phyloP scores from a whole-genome alignment of 371 early-diverging fungal genomes.

The Lichtheimia hyalospora region DNA sequence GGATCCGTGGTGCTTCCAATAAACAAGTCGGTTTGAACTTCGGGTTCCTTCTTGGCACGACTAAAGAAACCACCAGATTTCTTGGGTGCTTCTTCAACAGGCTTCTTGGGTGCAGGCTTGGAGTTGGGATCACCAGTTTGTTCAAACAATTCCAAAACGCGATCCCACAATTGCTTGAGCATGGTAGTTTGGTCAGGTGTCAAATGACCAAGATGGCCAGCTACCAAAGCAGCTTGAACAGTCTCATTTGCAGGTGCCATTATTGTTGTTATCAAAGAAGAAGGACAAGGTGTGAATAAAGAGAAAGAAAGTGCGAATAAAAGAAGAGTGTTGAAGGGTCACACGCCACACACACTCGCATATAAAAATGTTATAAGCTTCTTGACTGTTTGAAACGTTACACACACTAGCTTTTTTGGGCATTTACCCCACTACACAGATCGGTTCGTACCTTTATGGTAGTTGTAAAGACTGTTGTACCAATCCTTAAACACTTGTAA shows the following conservation, averaged over 20 bases:
- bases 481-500: no score
- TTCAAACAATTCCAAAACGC: slow-evolving; percentile 48
- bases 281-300: no score
- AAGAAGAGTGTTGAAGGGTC: no score
- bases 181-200: slow-evolving; percentile 47
- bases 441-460: no score
- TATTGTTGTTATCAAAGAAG: no score
- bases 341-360: no score
- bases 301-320: no score
- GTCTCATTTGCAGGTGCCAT: neutral
- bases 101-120: slow-evolving; percentile 22
- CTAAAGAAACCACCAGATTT: slow-evolving; percentile 26
- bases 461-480: no score
- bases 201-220: slow-evolving; percentile 47
- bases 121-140: slow-evolving; percentile 27
- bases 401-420: no score
- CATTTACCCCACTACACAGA: no score
- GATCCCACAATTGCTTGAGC: slow-evolving; percentile 57
- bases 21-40: slow-evolving; percentile 23
- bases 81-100: slow-evolving; percentile 11
- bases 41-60: slow-evolving; percentile 33
- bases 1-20: slow-evolving; percentile 53
- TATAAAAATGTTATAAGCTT: no score
- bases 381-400: no score
- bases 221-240: slow-evolving; percentile 4